Base-by-base conservation (phyloP, 148 eudicot genomes). In the Fagopyrum tataricum region DNA sequence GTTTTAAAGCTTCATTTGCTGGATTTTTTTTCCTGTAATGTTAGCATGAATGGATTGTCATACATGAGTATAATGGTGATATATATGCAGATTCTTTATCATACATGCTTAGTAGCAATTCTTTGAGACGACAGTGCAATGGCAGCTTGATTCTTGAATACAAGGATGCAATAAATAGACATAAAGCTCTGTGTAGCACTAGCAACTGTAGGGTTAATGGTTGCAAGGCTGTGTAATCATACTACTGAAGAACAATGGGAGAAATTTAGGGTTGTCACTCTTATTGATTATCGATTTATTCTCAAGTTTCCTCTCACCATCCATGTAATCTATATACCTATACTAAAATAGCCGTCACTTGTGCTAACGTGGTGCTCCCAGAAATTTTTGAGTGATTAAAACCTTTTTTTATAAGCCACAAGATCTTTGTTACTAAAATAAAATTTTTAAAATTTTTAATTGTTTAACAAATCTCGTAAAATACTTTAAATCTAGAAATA, bases 181-280 rank as follows among this genome's bases (percentile, higher is more conserved):
- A 87, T 95, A 74, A 91, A 87, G 67, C 73, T 91, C 81, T 88
- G 88, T 44, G 91, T 86, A 55, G 85, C 81, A 6, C 74, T 91
- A 62, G 86, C 87, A 15, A 97, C 98, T 12, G 98, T 97, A 37
- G 93, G 78, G 67, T 79, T 95, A 58, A 83, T 95, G 72, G 93
- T 92, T 73, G 88, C 90, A 75, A 90, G 82, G 49, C 67, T 82
- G 72, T 81, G 82, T 39, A 91, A 91, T 73, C 52, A 70, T 75
- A 77, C 87, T 70, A 86, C 88, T 4, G 79, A 84, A 24, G 86
- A 82, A 14, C 86, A 83, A 37, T 84, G 89, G 90, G 97, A 95
- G 81, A 95, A 95, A 78, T 95, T 91, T 79, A 87, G 88, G 23
- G 96, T 89, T 20, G 88, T 86, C 23, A 88, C 92, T 44, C 89